Base-by-base conservation (phyloP, 257 asterid genomes). In the Ehretia macrophylla region DNA sequence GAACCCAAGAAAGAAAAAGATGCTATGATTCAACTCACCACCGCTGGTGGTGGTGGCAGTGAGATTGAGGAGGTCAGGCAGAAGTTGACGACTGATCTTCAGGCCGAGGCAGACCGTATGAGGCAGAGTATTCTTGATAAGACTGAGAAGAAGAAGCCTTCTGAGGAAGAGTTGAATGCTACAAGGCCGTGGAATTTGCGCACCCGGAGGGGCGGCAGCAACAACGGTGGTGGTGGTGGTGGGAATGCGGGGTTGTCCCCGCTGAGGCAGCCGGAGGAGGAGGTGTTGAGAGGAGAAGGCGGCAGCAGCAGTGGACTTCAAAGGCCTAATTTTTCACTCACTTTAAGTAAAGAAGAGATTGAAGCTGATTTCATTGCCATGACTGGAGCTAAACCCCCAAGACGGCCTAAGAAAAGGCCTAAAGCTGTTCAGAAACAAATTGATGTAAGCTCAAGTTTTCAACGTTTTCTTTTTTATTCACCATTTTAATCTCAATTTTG, bases 381-480 rank as follows among this genome's bases (percentile, higher is more conserved):
- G 65, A 68, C 73, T 13, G 73, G 73, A 11, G 49, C 37, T n/a
- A 55, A 55, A 51, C 64, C 73, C 1, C 59, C 68, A 0, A 58
- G 49, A 27, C 55, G 35, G 64, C 55, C 68, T 4, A 48, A 55
- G 55, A 67, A 6, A 62, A 55, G 64, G 44, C 10, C 63, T 8
- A 60, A 37, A 37, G 16, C 38, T 18, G n/a, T 60, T 44, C 72
- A 59, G 61, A 60, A 37, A 14, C 62, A 32, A 11, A 5, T 68
- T 19, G 51, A 68, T 17, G 72, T 67, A 59, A 39, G 55, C 11
- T 37, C 14, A 40, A 13, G 8, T 1, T 42, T 9, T 42, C 14
- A 48, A 48, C 18, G 8, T 8, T 13, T 37, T 9, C n/a, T 22
- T 50, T 20, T 19, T 42, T 42, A 2, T 42, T 42, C 16, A 11